phyloP scores from a whole-genome alignment of 371 early-diverging fungal genomes.

The Mucor circinelloides region DNA sequence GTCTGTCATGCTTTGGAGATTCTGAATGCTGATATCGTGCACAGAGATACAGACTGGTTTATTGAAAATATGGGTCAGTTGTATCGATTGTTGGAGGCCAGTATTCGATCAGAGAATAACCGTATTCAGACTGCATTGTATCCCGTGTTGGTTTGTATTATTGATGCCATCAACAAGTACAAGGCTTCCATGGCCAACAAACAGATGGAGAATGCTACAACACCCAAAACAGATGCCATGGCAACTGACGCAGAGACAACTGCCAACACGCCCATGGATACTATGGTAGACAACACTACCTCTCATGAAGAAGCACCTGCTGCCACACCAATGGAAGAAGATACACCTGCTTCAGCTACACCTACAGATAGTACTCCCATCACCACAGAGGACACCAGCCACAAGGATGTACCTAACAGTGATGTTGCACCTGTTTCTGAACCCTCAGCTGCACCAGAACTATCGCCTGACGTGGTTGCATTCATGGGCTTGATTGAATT shows the following conservation, averaged over 20 bases:
- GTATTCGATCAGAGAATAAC: slow-evolving; percentile 68
- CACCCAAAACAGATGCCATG: neutral
- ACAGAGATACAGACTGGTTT: slow-evolving; percentile 69
- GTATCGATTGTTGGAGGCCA: slow-evolving; percentile 68
- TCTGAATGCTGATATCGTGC: slow-evolving; percentile 62
- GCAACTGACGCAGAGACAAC: neutral
- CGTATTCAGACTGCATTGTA: slow-evolving; percentile 65
- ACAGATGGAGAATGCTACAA: neutral
- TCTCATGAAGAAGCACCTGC: neutral
- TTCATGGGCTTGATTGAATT: slow-evolving; percentile 66
- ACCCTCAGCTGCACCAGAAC: neutral
- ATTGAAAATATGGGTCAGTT: slow-evolving; percentile 65
- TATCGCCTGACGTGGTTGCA: slow-evolving; percentile 50
- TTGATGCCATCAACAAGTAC: slow-evolving; percentile 52
- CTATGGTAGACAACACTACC: neutral
- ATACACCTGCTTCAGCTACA: neutral
- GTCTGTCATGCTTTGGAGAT: slow-evolving; percentile 75
- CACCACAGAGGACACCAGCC: neutral
- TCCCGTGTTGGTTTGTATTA: slow-evolving; percentile 69
- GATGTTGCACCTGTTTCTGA: neutral
- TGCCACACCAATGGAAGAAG: neutral
- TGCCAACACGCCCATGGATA: neutral
- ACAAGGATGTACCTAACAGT: neutral
- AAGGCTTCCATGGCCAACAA: neutral
- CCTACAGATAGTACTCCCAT: neutral